Evolutionary conservation across 768 basidiomycete species (phyloP).

Genomic region (Amanita polypyramis): DNA sequence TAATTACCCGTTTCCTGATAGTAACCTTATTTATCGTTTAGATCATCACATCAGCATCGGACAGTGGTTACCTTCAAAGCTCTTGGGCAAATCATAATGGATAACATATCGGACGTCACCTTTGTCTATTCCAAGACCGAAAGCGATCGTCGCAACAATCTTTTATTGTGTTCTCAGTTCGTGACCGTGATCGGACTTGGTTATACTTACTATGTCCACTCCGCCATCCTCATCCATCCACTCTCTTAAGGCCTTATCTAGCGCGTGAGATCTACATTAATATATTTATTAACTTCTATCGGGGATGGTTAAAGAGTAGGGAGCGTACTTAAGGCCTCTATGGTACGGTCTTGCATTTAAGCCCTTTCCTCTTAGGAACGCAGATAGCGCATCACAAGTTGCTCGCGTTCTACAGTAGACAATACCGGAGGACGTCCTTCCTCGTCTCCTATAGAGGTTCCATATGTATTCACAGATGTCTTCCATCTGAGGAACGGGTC

Average conservation of each 20-base stretch:
- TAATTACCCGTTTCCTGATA: conserved; percentile 74
- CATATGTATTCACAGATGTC: conserved; percentile 60
- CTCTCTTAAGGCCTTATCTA: conserved; percentile 52
- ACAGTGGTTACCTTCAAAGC: conserved; percentile 55
- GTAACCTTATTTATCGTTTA: conserved; percentile 42
- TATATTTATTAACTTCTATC: neutral
- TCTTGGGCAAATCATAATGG: conserved; percentile 76
- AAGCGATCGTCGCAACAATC: conserved; percentile 77
- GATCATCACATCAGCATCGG: neutral
- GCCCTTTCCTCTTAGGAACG: conserved; percentile 55
- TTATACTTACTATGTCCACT: conserved; percentile 48
- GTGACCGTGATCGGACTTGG: neutral
- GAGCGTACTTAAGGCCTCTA: conserved; percentile 47
- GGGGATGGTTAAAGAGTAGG: neutral
- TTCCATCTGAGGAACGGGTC: conserved; percentile 44
- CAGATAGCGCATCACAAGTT: conserved; percentile 59
- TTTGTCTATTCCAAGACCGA: conserved; percentile 85
- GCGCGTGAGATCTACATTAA: conserved; percentile 27
- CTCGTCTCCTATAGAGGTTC: conserved; percentile 47
- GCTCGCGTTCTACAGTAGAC: conserved; percentile 65
- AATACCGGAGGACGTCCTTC: conserved; percentile 56
- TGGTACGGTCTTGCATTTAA: conserved; percentile 67
- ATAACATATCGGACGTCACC: conserved; percentile 71
- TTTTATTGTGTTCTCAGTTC: conserved; percentile 13
- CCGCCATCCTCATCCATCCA: conserved; percentile 43